A percentile compares a stretch with the other conserved stretches of the same genome.
Evolutionary conservation across 306 rosid species (phyloP).

Genomic region (Erythrophleum fordii): DNA sequence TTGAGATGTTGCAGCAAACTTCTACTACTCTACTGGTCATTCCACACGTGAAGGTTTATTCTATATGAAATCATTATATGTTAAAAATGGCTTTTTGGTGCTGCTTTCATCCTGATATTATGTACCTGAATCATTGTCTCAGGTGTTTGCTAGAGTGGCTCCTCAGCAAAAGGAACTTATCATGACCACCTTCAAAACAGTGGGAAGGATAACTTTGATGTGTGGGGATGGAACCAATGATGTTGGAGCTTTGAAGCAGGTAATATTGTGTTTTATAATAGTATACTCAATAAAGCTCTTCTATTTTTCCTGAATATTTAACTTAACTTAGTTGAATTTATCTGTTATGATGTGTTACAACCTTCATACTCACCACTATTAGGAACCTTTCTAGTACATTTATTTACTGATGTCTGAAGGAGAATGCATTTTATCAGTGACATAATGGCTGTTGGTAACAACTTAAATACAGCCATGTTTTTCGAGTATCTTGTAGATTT

Average conservation of each 20-base stretch:
- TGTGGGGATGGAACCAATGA: constrained; percentile 99
- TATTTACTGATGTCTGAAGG: constrained; percentile 18
- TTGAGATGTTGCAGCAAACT: constrained; percentile 88
- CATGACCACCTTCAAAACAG: constrained; percentile 92
- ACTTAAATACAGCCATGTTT: constrained; percentile 13
- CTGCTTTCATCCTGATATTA: constrained; percentile 36
- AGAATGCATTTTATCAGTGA: not conserved
- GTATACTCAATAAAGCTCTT: not conserved
- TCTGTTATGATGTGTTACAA: not conserved
- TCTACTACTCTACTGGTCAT: constrained; percentile 75
- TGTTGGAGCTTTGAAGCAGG: constrained; percentile 99
- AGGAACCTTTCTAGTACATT: constrained; percentile 5
- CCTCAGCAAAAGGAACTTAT: constrained; percentile 99
- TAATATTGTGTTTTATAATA: constrained; percentile 38
- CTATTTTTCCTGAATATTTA: constrained; percentile 33
- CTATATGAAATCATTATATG: constrained; percentile 19
- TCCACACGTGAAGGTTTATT: constrained; percentile 82
- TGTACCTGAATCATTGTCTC: constrained; percentile 35
- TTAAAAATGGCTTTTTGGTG: constrained; percentile 27
- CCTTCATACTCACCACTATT: not conserved
- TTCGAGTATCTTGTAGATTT: not conserved
- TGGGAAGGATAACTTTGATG: constrained; percentile 93
- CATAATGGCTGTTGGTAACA: constrained; percentile 1
- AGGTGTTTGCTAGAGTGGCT: constrained; percentile 99
- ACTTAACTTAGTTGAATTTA: constrained; percentile 5